These are phyloP conservation scores for Mycena sanguinolenta DNA, from an alignment of 768 basidiomycete genomes.

Conservation along the genomic window DNA sequence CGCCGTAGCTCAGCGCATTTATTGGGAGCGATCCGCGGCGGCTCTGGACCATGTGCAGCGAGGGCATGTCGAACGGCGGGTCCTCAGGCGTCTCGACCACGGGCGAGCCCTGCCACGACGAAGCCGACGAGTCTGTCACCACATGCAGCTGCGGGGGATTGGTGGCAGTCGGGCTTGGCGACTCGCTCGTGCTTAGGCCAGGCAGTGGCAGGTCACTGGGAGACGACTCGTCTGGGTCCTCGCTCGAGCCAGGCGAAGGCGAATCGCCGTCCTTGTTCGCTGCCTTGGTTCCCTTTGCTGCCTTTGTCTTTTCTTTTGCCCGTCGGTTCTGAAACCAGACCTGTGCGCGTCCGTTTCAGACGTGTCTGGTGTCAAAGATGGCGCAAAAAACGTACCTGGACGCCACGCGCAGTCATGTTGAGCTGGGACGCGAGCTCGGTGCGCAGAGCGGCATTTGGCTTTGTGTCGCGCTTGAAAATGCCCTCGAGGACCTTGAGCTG, in stretches of 20 bases:
- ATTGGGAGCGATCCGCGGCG: slow-evolving; percentile 72
- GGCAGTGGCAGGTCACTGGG: slow-evolving; percentile 25
- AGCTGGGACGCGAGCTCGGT: slow-evolving; percentile 86
- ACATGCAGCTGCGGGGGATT: slow-evolving; percentile 56
- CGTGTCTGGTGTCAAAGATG: not conserved
- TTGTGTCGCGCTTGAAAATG: slow-evolving; percentile 89
- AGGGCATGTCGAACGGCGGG: slow-evolving; percentile 45
- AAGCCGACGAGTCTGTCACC: slow-evolving; percentile 48
- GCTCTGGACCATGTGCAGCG: slow-evolving; percentile 47
- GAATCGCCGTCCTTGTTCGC: slow-evolving; percentile 42
- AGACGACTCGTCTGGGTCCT: slow-evolving; percentile 38
- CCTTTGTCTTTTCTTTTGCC: slow-evolving; percentile 85
- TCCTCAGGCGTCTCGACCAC: slow-evolving; percentile 52
- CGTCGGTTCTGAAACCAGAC: slow-evolving; percentile 95
- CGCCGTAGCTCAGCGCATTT: slow-evolving; percentile 54
- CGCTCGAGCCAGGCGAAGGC: slow-evolving; percentile 40
- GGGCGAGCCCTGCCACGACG: slow-evolving; percentile 54
- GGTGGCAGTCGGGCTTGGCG: slow-evolving; percentile 32
- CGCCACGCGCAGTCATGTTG: slow-evolving; percentile 93
- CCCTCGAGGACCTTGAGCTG: slow-evolving; percentile 93
- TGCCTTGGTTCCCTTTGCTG: slow-evolving; percentile 56
- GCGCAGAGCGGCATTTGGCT: slow-evolving; percentile 87
- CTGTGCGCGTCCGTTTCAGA: slow-evolving; percentile 53
- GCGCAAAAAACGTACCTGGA: slow-evolving; percentile 75
- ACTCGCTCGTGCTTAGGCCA: slow-evolving; percentile 33